A percentile compares a stretch with the other conserved stretches of the same genome.
These are phyloP conservation scores for Boletus holoroseus DNA, from an alignment of 1,284 basidiomycete species.

Conservation along the genomic window DNA sequence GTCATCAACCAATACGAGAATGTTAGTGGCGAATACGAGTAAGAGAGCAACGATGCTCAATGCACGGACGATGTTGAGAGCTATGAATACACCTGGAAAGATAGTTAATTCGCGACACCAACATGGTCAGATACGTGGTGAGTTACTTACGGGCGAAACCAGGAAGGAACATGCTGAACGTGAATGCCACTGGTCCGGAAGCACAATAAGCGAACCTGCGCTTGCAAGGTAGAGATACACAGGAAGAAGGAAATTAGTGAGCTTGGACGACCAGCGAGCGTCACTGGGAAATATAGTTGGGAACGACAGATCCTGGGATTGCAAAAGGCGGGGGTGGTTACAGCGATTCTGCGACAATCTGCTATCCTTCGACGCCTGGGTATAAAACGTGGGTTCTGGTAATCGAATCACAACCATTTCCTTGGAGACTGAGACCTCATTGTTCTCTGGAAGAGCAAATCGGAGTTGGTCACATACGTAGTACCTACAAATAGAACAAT, in stretches of 20 bases:
- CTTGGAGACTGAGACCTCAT: slow-evolving; percentile 25
- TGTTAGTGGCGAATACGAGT: slow-evolving; percentile 71
- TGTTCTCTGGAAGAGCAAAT: slow-evolving; percentile 20
- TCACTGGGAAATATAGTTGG: background rate
- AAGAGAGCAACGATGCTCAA: slow-evolving; percentile 75
- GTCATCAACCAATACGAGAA: slow-evolving; percentile 75
- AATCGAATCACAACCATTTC: slow-evolving; percentile 15
- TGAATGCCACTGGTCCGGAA: background rate
- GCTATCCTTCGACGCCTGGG: background rate
- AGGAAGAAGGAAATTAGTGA: background rate
- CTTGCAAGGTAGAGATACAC: slow-evolving; percentile 13
- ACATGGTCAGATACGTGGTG: background rate
- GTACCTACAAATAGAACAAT: slow-evolving; percentile 21
- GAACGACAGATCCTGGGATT: background rate
- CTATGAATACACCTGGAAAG: slow-evolving; percentile 60
- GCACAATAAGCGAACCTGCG: slow-evolving; percentile 26
- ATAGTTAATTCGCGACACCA: background rate
- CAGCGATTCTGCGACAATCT: background rate
- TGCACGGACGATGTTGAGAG: slow-evolving; percentile 69
- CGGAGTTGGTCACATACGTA: slow-evolving; percentile 1
- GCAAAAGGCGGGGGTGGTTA: slow-evolving; percentile 1
- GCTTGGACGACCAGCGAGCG: slow-evolving; percentile 31
- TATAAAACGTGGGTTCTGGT: slow-evolving; percentile 5
- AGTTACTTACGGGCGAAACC: slow-evolving; percentile 46
- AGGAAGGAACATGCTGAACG: slow-evolving; percentile 38